Evolutionary conservation across 106 monocot genomes (phyloP).

Genomic region (Allium cepa): DNA sequence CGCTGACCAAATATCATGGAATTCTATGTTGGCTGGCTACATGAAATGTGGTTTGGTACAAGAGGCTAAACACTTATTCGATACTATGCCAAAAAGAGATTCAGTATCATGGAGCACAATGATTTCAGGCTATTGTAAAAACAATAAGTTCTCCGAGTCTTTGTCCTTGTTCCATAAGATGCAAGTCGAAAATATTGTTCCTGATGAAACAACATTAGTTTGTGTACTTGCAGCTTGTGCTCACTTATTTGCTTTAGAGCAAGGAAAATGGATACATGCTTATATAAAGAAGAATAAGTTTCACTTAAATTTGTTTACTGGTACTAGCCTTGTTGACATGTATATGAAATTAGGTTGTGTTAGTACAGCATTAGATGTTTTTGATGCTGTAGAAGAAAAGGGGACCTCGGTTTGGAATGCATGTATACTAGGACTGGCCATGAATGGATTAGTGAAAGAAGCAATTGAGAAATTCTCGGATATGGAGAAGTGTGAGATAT

Average conservation of each 20-base stretch:
- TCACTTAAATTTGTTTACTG: slow-evolving; percentile 39
- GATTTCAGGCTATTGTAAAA: slow-evolving; percentile 64
- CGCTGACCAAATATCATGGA: slow-evolving; percentile 80
- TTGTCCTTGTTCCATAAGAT: slow-evolving; percentile 60
- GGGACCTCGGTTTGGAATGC: slow-evolving; percentile 83
- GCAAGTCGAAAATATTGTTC: slow-evolving; percentile 45
- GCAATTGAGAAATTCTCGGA: slow-evolving; percentile 54
- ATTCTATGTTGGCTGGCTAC: slow-evolving; percentile 82
- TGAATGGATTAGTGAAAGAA: slow-evolving; percentile 55
- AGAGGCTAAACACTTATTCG: slow-evolving; percentile 43
- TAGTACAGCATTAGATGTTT: slow-evolving; percentile 50
- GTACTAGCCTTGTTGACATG: slow-evolving; percentile 84
- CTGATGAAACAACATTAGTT: slow-evolving; percentile 73
- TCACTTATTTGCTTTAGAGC: slow-evolving; percentile 55
- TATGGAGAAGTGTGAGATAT: slow-evolving; percentile 62
- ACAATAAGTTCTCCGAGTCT: slow-evolving; percentile 46
- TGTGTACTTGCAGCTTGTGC: slow-evolving; percentile 77
- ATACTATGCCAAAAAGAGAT: slow-evolving; percentile 58
- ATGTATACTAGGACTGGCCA: slow-evolving; percentile 63
- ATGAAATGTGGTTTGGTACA: slow-evolving; percentile 39
- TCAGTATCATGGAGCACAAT: slow-evolving; percentile 82
- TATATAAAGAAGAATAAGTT: slow-evolving; percentile 39
- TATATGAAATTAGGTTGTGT: slow-evolving; percentile 93
- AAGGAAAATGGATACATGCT: slow-evolving; percentile 76
- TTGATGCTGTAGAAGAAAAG: slow-evolving; percentile 44